Conservation (phyloP, 768 basidiomycete species). For the Mycena indigotica region DNA sequence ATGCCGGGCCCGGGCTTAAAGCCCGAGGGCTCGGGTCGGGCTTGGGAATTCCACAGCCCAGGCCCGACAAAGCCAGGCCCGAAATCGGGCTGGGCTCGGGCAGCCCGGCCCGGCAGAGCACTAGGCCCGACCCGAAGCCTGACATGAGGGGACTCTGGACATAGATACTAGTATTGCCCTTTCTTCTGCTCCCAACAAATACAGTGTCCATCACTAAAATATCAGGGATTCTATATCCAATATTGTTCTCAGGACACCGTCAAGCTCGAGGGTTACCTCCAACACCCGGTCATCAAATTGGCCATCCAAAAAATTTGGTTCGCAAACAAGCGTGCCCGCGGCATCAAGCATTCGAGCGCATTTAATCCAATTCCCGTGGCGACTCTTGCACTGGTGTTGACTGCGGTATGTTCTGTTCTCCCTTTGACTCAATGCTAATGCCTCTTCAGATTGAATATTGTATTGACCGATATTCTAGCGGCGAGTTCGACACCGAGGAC, state of each 20-base stretch:
- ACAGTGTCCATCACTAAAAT: too few relatives aligned
- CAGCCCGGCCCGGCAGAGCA: too few relatives aligned
- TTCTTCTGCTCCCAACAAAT: too few relatives aligned
- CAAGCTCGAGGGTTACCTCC: conserved; percentile 6
- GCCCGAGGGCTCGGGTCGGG: too few relatives aligned
- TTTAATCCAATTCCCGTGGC: conserved; percentile 21
- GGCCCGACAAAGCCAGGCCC: too few relatives aligned
- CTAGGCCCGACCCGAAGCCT: too few relatives aligned
- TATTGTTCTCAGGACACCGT: not conserved
- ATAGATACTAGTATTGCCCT: too few relatives aligned
- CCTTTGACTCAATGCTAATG: not conserved
- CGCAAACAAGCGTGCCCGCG: conserved; percentile 11
- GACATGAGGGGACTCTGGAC: too few relatives aligned
- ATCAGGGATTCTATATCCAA: too few relatives aligned
- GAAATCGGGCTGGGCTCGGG: too few relatives aligned
- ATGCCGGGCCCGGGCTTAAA: too few relatives aligned
- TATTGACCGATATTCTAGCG: not conserved
- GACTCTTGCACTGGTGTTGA: conserved; percentile 21
- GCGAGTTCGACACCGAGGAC: not conserved
- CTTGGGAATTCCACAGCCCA: too few relatives aligned
- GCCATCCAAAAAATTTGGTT: conserved; percentile 18
- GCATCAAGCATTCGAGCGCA: conserved; percentile 7
- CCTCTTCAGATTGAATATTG: not conserved
- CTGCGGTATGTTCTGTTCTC: conserved; percentile 12
- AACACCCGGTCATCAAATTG: conserved; percentile 15